Evolutionary conservation across 371 early-diverging fungal genomes (phyloP).

Genomic region (Mortierella sp.): DNA sequence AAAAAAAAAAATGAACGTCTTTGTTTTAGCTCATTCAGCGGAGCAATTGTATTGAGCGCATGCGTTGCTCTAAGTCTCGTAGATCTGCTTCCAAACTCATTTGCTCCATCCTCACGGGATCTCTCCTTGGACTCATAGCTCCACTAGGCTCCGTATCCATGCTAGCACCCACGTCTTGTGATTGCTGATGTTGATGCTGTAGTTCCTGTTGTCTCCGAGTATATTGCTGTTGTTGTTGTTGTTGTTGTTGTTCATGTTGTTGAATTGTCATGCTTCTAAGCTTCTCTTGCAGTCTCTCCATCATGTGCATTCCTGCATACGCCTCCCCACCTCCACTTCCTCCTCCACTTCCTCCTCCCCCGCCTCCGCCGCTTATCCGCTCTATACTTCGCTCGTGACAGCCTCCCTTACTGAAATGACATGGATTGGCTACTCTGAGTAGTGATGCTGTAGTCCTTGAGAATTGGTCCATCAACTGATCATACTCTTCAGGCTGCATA

Average conservation of each 20-base stretch:
- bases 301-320: slow-evolving; percentile 31
- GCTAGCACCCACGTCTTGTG: slow-evolving; percentile 9
- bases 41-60: slow-evolving; percentile 44
- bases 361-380: neutral
- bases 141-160: neutral
- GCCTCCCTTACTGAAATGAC: slow-evolving; percentile 13
- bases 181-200: slow-evolving; percentile 4
- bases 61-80: slow-evolving; percentile 42
- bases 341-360: neutral
- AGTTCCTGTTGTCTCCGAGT: slow-evolving; percentile 12
- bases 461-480: slow-evolving; percentile 47
- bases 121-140: neutral
- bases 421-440: slow-evolving; percentile 23
- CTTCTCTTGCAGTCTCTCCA: slow-evolving; percentile 37
- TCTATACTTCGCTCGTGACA: neutral
- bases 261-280: slow-evolving; percentile 35
- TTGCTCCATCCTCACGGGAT: slow-evolving; percentile 41
- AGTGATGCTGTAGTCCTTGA: slow-evolving; percentile 35
- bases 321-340: slow-evolving; percentile 10
- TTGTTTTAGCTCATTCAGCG: slow-evolving; percentile 9
- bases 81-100: slow-evolving; percentile 36
- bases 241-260: slow-evolving; percentile 32
- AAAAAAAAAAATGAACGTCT: neutral
- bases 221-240: slow-evolving; percentile 3
- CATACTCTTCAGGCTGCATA: slow-evolving; percentile 35